These are phyloP conservation scores for Sclerotinia minor DNA, from an alignment of 2,329 filamentous ascomycete genomes.

Conservation along the genomic window DNA sequence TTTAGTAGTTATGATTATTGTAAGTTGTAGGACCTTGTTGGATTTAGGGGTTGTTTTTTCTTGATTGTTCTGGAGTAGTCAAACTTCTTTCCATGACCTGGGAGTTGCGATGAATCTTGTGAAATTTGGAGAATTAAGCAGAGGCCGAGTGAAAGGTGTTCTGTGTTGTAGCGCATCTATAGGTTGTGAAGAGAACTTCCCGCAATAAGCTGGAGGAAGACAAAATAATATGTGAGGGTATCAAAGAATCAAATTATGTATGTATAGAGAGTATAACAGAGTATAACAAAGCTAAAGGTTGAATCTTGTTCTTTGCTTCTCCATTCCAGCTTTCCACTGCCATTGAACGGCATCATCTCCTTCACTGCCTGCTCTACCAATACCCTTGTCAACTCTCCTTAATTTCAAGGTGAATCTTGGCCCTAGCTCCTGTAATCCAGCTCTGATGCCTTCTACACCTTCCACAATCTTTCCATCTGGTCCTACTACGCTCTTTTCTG, in stretches of 20 bases:
- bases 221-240: conserved; percentile 29
- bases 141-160: not conserved
- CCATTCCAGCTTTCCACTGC: conserved; percentile 96
- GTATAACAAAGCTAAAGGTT: conserved; percentile 64
- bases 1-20: conserved; percentile 15
- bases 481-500: conserved; percentile 82
- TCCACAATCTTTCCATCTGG: conserved; percentile 80
- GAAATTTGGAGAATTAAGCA: not conserved
- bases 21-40: not conserved
- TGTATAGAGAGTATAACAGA: conserved; percentile 7
- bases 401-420: conserved; percentile 84
- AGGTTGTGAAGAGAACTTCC: too few relatives aligned
- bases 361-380: conserved; percentile 66
- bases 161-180: not conserved
- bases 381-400: conserved; percentile 85
- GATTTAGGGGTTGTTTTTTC: not conserved
- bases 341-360: conserved; percentile 58
- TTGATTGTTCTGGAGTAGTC: not conserved
- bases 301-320: conserved; percentile 91
- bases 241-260: conserved; percentile 36
- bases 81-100: not conserved
- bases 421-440: conserved; percentile 87
- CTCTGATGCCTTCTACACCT: conserved; percentile 81
- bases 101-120: not conserved
- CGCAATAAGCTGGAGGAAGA: not conserved